phyloP scores from a whole-genome alignment of 2,329 filamentous ascomycete species.

The Colletotrichum paranaense region DNA sequence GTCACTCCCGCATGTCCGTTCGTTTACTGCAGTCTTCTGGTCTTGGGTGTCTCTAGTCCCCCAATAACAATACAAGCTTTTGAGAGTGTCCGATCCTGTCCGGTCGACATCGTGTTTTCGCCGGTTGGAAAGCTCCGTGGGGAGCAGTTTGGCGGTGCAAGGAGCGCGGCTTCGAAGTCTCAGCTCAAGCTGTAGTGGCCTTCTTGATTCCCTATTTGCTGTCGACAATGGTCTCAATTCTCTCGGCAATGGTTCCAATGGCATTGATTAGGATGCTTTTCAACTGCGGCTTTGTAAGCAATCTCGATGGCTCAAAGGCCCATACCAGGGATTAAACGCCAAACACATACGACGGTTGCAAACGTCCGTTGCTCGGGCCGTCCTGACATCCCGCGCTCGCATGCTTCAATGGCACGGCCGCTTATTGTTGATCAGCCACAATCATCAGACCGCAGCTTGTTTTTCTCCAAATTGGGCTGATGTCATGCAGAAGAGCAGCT shows the following conservation, averaged over 20 bases:
- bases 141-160: not conserved
- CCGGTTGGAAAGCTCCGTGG: not conserved
- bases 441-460: not conserved
- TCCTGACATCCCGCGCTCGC: conserved; percentile 19
- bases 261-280: not conserved
- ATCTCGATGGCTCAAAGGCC: not conserved
- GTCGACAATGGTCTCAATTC: not conserved
- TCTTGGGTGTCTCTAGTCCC: not conserved
- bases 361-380: conserved; percentile 24
- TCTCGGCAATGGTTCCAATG: not conserved
- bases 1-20: not conserved
- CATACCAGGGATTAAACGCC: not conserved
- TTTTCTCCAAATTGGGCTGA: not conserved
- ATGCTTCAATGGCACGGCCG: not conserved
- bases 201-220: not conserved
- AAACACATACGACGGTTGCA: conserved; percentile 11
- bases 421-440: conserved; percentile 1
- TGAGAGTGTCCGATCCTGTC: not conserved
- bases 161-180: not conserved
- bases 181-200: not conserved
- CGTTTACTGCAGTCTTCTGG: not conserved
- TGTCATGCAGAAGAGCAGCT: not conserved
- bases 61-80: not conserved
- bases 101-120: not conserved
- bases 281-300: not conserved